Evolutionary conservation across 2,329 filamentous ascomycete genomes (phyloP).

Genomic region (Alternaria burnsii): DNA sequence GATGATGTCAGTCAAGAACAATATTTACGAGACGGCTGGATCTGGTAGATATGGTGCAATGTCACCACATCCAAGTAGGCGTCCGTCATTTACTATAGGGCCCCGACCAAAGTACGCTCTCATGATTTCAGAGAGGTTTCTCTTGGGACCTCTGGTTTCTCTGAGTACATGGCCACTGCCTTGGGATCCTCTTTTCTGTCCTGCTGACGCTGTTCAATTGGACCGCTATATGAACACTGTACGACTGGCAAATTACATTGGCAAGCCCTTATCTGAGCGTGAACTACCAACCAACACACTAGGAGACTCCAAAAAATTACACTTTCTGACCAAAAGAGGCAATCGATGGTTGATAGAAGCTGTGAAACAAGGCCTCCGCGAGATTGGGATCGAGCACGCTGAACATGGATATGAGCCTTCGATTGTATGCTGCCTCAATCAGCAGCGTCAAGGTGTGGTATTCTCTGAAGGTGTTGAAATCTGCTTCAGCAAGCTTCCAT

Average conservation of each 20-base stretch:
- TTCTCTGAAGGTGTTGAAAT: conserved; percentile 34
- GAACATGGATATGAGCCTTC: conserved; percentile 20
- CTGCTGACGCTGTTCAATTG: conserved; percentile 28
- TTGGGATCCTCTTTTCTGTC: conserved; percentile 38
- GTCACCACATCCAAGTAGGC: not conserved
- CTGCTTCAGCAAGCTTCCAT: conserved; percentile 37
- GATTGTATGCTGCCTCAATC: conserved; percentile 35
- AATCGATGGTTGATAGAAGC: conserved; percentile 38
- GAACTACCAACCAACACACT: conserved; percentile 27
- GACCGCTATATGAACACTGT: conserved; percentile 24
- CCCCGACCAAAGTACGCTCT: conserved; percentile 18
- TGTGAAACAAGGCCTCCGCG: conserved; percentile 31
- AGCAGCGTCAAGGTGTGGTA: conserved; percentile 31
- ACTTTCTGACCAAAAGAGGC: conserved; percentile 37
- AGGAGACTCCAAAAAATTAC: conserved; percentile 34
- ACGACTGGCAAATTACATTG: conserved; percentile 1
- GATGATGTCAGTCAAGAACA: conserved; percentile 19
- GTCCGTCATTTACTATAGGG: conserved; percentile 3
- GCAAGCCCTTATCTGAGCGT: conserved; percentile 14
- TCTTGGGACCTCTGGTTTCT: conserved; percentile 32
- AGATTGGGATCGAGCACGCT: conserved; percentile 35
- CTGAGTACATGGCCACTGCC: conserved; percentile 35
- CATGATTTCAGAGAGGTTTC: conserved; percentile 29
- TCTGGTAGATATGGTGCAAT: not conserved
- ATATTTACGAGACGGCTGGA: conserved; percentile 9